Percentiles rank a stretch among this genome's conserved stretches.
Evolutionary conservation across 768 basidiomycete species (phyloP).

Genomic region (Leccinum subgranulosum): DNA sequence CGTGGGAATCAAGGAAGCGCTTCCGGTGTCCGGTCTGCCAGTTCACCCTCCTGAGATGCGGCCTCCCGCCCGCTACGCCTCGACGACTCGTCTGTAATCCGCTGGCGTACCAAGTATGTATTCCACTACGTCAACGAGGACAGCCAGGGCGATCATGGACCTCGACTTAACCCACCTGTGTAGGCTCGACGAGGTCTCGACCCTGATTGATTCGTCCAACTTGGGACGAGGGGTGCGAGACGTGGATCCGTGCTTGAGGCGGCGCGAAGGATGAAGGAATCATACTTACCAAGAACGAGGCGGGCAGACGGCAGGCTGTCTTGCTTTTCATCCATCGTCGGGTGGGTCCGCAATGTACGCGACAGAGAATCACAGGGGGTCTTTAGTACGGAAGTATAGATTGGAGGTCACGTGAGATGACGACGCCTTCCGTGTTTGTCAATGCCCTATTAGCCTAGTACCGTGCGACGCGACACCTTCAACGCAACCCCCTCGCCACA

Average conservation of each 20-base stretch:
- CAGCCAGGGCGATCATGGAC: slow-evolving; percentile 62
- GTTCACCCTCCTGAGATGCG: too few relatives aligned
- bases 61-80: too few relatives aligned
- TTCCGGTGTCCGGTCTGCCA: too few relatives aligned
- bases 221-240: slow-evolving; percentile 46
- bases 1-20: too few relatives aligned
- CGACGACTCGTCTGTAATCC: slow-evolving; percentile 12
- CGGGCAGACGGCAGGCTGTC: slow-evolving; percentile 35
- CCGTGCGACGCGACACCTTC: not conserved
- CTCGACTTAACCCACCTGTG: slow-evolving; percentile 55
- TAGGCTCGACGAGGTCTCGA: slow-evolving; percentile 43
- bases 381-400: not conserved
- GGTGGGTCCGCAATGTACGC: too few relatives aligned
- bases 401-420: slow-evolving; percentile 29
- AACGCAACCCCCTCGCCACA: slow-evolving; percentile 18
- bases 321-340: slow-evolving; percentile 52
- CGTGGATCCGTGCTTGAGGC: slow-evolving; percentile 56
- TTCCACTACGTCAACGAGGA: slow-evolving; percentile 72
- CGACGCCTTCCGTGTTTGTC: slow-evolving; percentile 24
- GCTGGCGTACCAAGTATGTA: slow-evolving; percentile 73
- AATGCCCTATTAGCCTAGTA: slow-evolving; percentile 29
- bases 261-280: slow-evolving; percentile 27
- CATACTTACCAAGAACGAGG: slow-evolving; percentile 25
- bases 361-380: not conserved
- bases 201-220: slow-evolving; percentile 29